Evolutionary conservation across 2,329 filamentous ascomycete genomes (phyloP), one percentile per base, ranked within the genome.

Genomic region (Paecilomyces dactylethromorphus): DNA sequence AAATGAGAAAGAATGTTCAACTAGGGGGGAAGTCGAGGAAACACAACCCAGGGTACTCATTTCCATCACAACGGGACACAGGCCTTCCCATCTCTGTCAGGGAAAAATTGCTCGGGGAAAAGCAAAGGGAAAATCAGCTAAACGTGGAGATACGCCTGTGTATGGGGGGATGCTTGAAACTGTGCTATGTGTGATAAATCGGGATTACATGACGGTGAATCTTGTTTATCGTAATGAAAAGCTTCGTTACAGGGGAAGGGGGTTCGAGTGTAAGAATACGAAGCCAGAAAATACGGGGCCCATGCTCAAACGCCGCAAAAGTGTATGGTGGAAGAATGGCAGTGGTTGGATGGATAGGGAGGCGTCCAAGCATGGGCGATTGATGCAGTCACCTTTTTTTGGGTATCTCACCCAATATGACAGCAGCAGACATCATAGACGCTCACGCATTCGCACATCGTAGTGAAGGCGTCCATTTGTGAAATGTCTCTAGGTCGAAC

Each of bases 171-270:
- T 73, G 70, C 72, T 74, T 71, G 67, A 67, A 61, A 57, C 58
- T 60, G 58, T 57, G 57, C 24, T 56, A 56, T 22, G 45, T 57
- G 51, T 56, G 56, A 60, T 60, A 60, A 55, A 65, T 62, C 56
- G 71, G 73, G 72, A 69, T 67, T 78, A 78, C 76, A 78, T 77
- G 76, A 78, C 63, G 72, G 76, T 77, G 76, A 74, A 78, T 78
- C 76, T 77, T 74, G 66, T 72, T 72, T 76, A 76, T 76, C 75
- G 69, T 76, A 66, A 66, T 62, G 59, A 63, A 59, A 62, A 59
- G 33, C 58, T 65, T 67, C 66, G 59, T 66, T 62, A 69, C 68
- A 66, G 56, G 58, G 65, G 59, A 32, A 56, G 52, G 51, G 54
- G 45, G 45, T 58, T 49, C 52, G 32, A 63, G 54, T 54, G 58